Evolutionary conservation across 1,284 basidiomycete genomes (phyloP), one percentile per base, ranked within the genome.

Genomic region (Microbotryum silenes-acaulis): DNA sequence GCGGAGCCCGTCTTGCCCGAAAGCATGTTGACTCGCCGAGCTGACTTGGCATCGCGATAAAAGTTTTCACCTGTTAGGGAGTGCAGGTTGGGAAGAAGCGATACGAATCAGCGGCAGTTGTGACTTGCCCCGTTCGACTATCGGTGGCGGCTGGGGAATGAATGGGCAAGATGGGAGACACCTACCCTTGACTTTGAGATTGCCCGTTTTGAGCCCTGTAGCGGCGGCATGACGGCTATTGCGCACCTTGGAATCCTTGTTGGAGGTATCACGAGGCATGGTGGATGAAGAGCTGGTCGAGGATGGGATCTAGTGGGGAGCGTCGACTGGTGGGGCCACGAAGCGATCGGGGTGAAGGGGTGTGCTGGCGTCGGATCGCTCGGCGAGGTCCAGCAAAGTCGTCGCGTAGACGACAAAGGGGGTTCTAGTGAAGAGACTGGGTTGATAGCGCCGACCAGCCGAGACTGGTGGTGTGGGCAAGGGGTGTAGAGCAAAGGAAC

Each of bases 21-120:
- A 68, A 94, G 82, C 87, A 97, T 88, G 80, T 93, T 94, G 58
- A 91, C 82, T 63, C 86, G 80, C 45, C 81, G 79, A 37, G 85
- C 89, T 68, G 85, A 80, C 75, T 94, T 96, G 51, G 66, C 69
- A 61, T 72, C 71, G 25, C 72, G 66, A 61, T 70, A 73, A 62
- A 71, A 70, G 63, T 71, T 72, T 60, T 68, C 68, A 48, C 68
- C 68, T 69, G 65, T 21, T 2, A 16, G 1, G 9, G n/a, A 16
- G 47, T 16, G n/a, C 8, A 7, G 8, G 47, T 48, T 48, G 47
- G 47, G 8, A 4, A 48, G n/a, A 8, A 9, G 6, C 47, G 29
- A 31, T 31, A 9, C 29, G 29, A 8, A 9, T 31, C 29, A 44
- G 52, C 18, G 25, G 25, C 25, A 25, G 25, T 25, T 10, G 20